Base-by-base conservation (phyloP, 768 basidiomycete genomes). In the Leccinellum rugosiceps region DNA sequence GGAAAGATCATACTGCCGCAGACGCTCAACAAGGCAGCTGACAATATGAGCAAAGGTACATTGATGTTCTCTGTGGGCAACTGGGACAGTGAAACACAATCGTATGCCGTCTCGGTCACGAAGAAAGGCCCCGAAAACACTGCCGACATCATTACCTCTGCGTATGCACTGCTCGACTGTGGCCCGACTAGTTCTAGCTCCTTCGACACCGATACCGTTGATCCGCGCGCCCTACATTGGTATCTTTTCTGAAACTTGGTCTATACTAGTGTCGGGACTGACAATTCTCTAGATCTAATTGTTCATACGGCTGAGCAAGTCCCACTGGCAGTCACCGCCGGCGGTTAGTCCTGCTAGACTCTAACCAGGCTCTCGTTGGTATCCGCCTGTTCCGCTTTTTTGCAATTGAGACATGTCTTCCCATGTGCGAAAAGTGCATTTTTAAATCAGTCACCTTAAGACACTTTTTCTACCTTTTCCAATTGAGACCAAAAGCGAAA, bases 11-110 rank as follows among this genome's bases (percentile, higher is more conserved):
- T 3, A 1, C 13, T 56, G 26, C 43, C 17, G 1, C 56, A 51
- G 58, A 45, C 17, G 10, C 32, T 56, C 32, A 58, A 58, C 49
- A 50, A 58, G 21, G 49, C 7, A 2, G 51, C 53, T 0, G 32
- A 34, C 6, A 58, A 50, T 3, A 56, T 58, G 54, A 58, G 54
- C 54, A 58, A 58, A 46, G 54, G 32, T 0, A 28, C 7, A 0
- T 51, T 26, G 0, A 56, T 58, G 49, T 58, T 58, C 14, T 58
- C 58, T 31, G 30, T 56, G 31, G 21, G 2, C 13, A 56, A 58
- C 32, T 58, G 54, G 58, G 43, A 49, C 11, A 26, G 31, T 5
- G 13, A 58, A 50, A 56, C 8, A 0, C 25, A 46, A 3, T 45
- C 49, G 17, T 58, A 55, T 28, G 14, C 47, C 17, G 25, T 25